Evolutionary conservation across 768 basidiomycete genomes (phyloP).

Genomic region (Trametes punicea): DNA sequence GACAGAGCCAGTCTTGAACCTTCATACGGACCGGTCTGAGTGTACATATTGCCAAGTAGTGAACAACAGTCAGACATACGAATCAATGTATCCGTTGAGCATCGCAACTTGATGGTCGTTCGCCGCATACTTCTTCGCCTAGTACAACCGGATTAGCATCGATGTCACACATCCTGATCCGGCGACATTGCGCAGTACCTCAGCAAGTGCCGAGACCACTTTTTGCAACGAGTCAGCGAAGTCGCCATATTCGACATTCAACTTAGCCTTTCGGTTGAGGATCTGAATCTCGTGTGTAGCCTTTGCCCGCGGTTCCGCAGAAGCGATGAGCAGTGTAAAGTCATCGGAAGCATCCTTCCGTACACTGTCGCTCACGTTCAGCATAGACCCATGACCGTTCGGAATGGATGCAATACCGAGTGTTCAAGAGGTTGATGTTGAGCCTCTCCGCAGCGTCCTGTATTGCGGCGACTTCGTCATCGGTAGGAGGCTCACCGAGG

Average conservation of each 20-base stretch:
- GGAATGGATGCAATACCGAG: slow-evolving; percentile 48
- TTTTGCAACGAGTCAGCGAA: slow-evolving; percentile 55
- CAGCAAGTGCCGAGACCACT: slow-evolving; percentile 51
- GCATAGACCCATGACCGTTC: background rate
- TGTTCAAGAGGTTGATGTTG: slow-evolving; percentile 76
- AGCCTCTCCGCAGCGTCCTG: slow-evolving; percentile 74
- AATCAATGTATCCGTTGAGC: slow-evolving; percentile 76
- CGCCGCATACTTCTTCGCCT: slow-evolving; percentile 73
- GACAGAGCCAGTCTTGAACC: slow-evolving; percentile 77
- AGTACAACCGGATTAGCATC: background rate
- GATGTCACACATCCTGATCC: background rate
- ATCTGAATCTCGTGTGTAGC: slow-evolving; percentile 46
- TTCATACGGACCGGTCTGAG: slow-evolving; percentile 26
- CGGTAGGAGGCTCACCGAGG: slow-evolving; percentile 66
- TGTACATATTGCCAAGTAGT: background rate
- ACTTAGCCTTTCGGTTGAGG: slow-evolving; percentile 40
- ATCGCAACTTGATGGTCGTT: slow-evolving; percentile 71
- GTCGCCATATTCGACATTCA: slow-evolving; percentile 76
- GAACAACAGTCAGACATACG: slow-evolving; percentile 42
- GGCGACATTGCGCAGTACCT: slow-evolving; percentile 40
- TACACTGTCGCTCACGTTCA: slow-evolving; percentile 42
- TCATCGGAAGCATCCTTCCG: slow-evolving; percentile 59
- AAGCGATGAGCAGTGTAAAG: slow-evolving; percentile 76
- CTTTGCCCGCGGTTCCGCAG: slow-evolving; percentile 43
- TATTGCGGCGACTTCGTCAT: slow-evolving; percentile 73